phyloP scores from a whole-genome alignment of 164 flowering plant species.

The Buxus sempervirens region DNA sequence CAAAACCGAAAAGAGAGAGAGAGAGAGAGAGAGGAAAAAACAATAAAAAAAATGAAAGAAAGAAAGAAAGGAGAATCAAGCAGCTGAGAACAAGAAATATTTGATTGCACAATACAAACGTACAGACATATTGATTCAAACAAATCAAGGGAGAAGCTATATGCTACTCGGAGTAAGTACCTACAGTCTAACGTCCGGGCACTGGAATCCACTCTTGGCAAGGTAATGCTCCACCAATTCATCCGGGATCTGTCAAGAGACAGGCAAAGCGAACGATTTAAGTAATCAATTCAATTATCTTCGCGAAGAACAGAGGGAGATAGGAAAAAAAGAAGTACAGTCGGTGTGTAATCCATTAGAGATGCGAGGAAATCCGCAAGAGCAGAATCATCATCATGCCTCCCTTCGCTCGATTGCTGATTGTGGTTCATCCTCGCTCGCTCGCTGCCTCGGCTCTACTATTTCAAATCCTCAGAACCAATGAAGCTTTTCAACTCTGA shows the following conservation, averaged over 20 bases:
- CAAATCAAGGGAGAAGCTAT: background rate
- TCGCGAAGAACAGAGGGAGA: background rate
- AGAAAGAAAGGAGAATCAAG: too few relatives aligned
- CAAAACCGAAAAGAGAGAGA: too few relatives aligned
- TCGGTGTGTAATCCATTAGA: conserved; percentile 89
- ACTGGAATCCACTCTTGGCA: conserved; percentile 87
- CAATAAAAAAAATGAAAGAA: too few relatives aligned
- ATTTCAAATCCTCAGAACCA: too few relatives aligned
- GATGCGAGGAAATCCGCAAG: conserved; percentile 81
- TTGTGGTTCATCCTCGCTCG: conserved; percentile 36
- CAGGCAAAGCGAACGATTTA: background rate
- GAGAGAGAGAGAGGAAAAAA: too few relatives aligned
- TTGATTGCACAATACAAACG: too few relatives aligned
- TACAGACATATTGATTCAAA: background rate
- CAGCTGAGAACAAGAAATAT: too few relatives aligned
- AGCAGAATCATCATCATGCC: conserved; percentile 77
- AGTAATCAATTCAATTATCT: background rate
- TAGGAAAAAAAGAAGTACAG: conserved; percentile 34
- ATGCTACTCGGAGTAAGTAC: conserved; percentile 27
- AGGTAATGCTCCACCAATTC: conserved; percentile 92
- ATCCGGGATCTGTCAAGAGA: conserved; percentile 67
- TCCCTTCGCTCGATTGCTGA: conserved; percentile 46
- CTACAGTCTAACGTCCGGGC: conserved; percentile 92
- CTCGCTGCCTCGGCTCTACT: background rate
- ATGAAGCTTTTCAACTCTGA: too few relatives aligned